A percentile compares a stretch with the other conserved stretches of the same genome.
Conservation (phyloP, 495 filamentous ascomycete genomes). For the Recurvomyces mirabilis region DNA sequence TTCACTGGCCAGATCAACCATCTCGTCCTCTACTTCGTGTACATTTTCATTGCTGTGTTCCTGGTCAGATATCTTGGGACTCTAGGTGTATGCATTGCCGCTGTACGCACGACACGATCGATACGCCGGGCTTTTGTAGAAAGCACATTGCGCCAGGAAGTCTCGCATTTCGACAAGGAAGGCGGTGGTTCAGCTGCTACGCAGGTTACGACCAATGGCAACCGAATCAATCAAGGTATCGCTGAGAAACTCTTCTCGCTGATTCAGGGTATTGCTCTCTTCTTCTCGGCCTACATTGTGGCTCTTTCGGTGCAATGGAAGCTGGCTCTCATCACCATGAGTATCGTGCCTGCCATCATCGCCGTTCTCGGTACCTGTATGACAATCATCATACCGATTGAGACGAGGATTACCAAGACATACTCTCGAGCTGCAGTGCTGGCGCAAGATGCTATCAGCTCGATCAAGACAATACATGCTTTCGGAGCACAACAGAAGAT, state of each 20-base stretch:
- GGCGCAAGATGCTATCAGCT: constrained; percentile 14
- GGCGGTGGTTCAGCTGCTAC: constrained; percentile 17
- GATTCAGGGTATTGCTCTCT: constrained; percentile 13
- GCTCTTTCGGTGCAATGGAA: constrained; percentile 22
- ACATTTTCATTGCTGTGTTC: constrained; percentile 21
- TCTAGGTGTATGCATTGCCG: constrained; percentile 14
- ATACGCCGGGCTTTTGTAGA: constrained; percentile 12
- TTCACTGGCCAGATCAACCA: constrained; percentile 6
- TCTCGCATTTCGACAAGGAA: constrained; percentile 11
- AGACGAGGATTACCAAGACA: constrained; percentile 4
- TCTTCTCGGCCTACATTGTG: constrained; percentile 21
- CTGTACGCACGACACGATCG: constrained; percentile 8
- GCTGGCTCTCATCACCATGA: constrained; percentile 19
- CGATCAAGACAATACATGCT: constrained; percentile 20
- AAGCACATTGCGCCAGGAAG: constrained; percentile 11
- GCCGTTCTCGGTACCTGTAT: constrained; percentile 1
- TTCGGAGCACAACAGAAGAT: constrained; percentile 15
- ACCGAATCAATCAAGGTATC: constrained; percentile 17
- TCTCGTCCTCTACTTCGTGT: constrained; percentile 23
- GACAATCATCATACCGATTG: constrained; percentile 1
- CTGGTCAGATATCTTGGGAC: constrained; percentile 17
- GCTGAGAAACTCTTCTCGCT: constrained; percentile 18
- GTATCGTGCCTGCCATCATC: constrained; percentile 17
- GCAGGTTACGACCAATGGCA: constrained; percentile 19
- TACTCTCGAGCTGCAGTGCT: constrained; percentile 15